A percentile compares a stretch with the other conserved stretches of the same genome.
These are phyloP conservation scores for Waltergamsia citrina DNA, from an alignment of 2,329 filamentous ascomycete species.

Conservation along the genomic window DNA sequence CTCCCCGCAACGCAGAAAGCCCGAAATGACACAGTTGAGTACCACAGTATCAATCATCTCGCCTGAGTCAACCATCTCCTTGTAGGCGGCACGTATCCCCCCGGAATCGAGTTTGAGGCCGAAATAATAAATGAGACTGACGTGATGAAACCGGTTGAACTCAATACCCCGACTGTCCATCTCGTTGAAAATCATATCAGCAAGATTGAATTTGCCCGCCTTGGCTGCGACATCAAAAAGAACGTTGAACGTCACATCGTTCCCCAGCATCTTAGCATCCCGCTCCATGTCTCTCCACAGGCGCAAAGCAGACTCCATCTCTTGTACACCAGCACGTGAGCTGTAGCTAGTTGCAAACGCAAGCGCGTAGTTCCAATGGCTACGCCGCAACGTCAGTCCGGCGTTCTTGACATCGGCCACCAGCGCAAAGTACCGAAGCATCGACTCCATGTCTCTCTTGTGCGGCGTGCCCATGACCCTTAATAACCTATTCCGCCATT, in stretches of 20 bases:
- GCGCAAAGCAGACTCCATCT: slow-evolving; percentile 50
- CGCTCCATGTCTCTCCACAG: slow-evolving; percentile 90
- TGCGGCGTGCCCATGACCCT: slow-evolving; percentile 57
- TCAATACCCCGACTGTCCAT: slow-evolving; percentile 60
- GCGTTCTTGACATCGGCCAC: slow-evolving; percentile 73
- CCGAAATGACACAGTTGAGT: slow-evolving; percentile 77
- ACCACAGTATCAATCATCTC: slow-evolving; percentile 83
- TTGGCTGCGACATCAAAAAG: slow-evolving; percentile 85
- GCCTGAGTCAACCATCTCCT: slow-evolving; percentile 71
- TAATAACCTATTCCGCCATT: slow-evolving; percentile 54
- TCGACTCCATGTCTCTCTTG: slow-evolving; percentile 47
- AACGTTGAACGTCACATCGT: slow-evolving; percentile 83
- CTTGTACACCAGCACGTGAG: slow-evolving; percentile 52
- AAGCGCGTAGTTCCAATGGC: slow-evolving; percentile 80
- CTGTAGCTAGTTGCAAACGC: slow-evolving; percentile 66
- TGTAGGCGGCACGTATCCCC: slow-evolving; percentile 68
- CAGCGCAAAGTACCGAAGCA: slow-evolving; percentile 75
- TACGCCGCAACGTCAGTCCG: slow-evolving; percentile 55
- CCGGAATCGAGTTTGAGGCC: slow-evolving; percentile 66
- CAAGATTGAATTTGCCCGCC: slow-evolving; percentile 72
- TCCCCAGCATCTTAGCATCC: slow-evolving; percentile 52
- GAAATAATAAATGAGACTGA: slow-evolving; percentile 75
- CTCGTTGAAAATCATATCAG: slow-evolving; percentile 76
- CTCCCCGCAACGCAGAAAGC: slow-evolving; percentile 70
- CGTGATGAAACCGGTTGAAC: slow-evolving; percentile 72